These are phyloP conservation scores for Ophiocordyceps australis DNA, from an alignment of 2,329 filamentous ascomycete genomes.

Conservation along the genomic window DNA sequence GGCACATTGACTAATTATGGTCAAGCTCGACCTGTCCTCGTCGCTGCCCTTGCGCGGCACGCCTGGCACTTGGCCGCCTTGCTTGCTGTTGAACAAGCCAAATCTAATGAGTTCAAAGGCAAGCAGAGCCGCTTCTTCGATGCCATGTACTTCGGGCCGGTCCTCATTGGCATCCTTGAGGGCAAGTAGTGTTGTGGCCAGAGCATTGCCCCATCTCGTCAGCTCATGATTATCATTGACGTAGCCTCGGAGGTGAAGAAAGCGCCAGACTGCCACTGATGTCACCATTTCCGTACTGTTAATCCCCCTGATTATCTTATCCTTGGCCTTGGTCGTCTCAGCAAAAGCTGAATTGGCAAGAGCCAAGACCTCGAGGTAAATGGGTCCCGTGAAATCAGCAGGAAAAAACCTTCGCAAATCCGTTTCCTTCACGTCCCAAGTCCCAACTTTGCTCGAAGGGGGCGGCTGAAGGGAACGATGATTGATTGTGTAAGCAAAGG, in stretches of 20 bases:
- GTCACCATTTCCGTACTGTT: slow-evolving; percentile 46
- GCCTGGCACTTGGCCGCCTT: slow-evolving; percentile 36
- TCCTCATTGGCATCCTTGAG: slow-evolving; percentile 35
- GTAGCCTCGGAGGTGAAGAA: slow-evolving; percentile 78
- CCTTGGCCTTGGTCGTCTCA: slow-evolving; percentile 45
- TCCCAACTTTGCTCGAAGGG: slow-evolving; percentile 26
- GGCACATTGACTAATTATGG: slow-evolving; percentile 74
- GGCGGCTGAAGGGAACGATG: slow-evolving; percentile 29
- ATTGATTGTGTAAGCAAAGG: slow-evolving; percentile 49
- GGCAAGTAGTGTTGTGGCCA: slow-evolving; percentile 49
- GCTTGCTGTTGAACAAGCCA: slow-evolving; percentile 56
- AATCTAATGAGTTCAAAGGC: slow-evolving; percentile 74
- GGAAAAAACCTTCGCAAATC: slow-evolving; percentile 30
- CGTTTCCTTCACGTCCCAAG: slow-evolving; percentile 57
- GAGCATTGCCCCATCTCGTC: slow-evolving; percentile 67
- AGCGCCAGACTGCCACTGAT: slow-evolving; percentile 67
- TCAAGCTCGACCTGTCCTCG: slow-evolving; percentile 58
- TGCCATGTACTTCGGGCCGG: slow-evolving; percentile 21
- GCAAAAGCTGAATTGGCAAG: slow-evolving; percentile 54
- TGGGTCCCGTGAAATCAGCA: slow-evolving; percentile 17
- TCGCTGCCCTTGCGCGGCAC: slow-evolving; percentile 38
- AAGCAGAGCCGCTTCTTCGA: slow-evolving; percentile 65
- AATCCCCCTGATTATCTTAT: slow-evolving; percentile 40
- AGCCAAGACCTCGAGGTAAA: slow-evolving; percentile 44
- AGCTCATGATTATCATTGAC: slow-evolving; percentile 62